Evolutionary conservation across 176 grass and related monocot species (phyloP), one percentile per base, ranked within the genome.

Genomic region (Puccinellia tenuiflora): DNA sequence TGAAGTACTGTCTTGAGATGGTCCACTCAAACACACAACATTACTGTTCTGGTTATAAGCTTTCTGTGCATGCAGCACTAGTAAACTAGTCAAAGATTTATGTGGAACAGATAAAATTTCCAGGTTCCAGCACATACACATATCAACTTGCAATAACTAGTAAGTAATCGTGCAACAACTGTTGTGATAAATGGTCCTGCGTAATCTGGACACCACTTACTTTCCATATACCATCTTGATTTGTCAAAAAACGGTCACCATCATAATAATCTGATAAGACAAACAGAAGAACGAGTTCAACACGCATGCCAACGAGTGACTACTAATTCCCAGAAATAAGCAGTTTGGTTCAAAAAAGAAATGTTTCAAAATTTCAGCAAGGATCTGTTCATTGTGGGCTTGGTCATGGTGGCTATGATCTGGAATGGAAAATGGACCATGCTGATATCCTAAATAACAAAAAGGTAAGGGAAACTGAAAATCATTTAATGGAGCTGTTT

Each of bases 191-290:
- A 63, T 30, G 33, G 69, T 35, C 77, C n/a, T 83, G 29, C 45
- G 26, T 65, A 79, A 81, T 56, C n/a, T 67, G 26, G 31, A 79
- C 9, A 80, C 37, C 51, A 88, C 96, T 93, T 94, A 93, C 96
- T 92, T 99, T 99, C 87, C 80, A 85, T 50, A 87, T 35, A 62
- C 91, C 93, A 89, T 93, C 92, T 89, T 96, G 89, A 89, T 28
- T 93, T 79, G 81, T 99, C 35, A 96, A 93, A 80, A 99, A 99
- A 3, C 78, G 85, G 33, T 96, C 85, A 85, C 76, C 87, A 14
- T 99, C 96, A 89, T 99, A 99, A 71, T 70, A 92, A 75, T 88
- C 96, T 98, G 89, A 72, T 77, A 90, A 56, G 42, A 88, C 47
- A 88, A 81, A 90, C 64, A 50, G 5, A 68, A 73, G 67, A 79